Evolutionary conservation across 2,329 filamentous ascomycete species (phyloP), one percentile per base, ranked within the genome.

Genomic region (Arachnomyces sp.): DNA sequence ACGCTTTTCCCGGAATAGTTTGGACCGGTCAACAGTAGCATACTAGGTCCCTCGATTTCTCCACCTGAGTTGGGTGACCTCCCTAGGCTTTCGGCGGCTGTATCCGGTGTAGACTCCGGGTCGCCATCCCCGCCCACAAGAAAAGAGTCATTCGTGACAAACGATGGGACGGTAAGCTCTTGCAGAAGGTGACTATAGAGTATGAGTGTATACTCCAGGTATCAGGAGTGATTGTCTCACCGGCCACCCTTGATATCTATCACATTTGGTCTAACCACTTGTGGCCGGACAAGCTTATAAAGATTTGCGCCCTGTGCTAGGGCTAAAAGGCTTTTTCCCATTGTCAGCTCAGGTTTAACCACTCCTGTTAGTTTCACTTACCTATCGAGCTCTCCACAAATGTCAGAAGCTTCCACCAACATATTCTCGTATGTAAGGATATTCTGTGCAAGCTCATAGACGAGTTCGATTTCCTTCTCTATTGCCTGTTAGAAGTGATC

Each of bases 1-100:
- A 96, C 78, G 51, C 88, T 96, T 61, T 98, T 98, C 0, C 92
- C 92, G 0, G 92, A 96, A 58, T 92, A 93, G 52, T 98, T 98
- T 3, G 92, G 89, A 0, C 92, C 92, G 0, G 92, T 96, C 52
- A 98, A 63, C 4, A 95, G 67, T 9, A 95, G 59, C 64, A 87
- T 82, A 48, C 76, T 86, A 9, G 84, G 79, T 2, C 56, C 57
- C 7, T 51, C 43, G n/a, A 46, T 30, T 2, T 39, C 16, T 15
- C 42, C 29, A 9, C 38, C 41, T 9, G 17, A n/a, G 34, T 39
- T 28, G 31, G 41, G 31, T 4, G 15, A 34, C 12, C 29, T 31
- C 17, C 36, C 35, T 17, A 34, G 15, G 16, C 36, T 16, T 18
- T 37, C 35, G 30, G 34, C 16, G 16, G 16, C 36, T 17, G 18